Conservation (phyloP, 805 yeast genomes). For the Metschnikowia proteae region DNA sequence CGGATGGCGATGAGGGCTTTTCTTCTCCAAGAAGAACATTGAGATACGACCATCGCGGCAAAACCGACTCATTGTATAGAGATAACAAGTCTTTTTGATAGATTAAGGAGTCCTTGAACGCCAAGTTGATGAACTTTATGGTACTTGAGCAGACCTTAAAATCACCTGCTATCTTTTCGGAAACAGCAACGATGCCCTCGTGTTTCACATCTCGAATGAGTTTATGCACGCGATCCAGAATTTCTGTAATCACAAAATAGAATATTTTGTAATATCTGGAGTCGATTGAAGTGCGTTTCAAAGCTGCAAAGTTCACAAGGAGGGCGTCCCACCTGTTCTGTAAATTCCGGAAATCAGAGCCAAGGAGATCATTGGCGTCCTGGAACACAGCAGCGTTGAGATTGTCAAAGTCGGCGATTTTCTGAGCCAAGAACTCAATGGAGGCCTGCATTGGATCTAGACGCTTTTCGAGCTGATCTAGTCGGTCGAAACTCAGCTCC, state of each 20-base stretch:
- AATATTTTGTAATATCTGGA: constrained; percentile 8
- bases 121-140: constrained; percentile 30
- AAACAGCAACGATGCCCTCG: constrained; percentile 15
- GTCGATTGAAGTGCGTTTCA: constrained; percentile 10
- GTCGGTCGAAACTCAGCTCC: not conserved
- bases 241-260: constrained; percentile 9
- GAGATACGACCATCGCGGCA: constrained; percentile 12
- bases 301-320: constrained; percentile 2
- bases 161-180: constrained; percentile 28
- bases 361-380: not conserved
- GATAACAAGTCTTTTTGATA: constrained; percentile 21
- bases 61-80: constrained; percentile 10
- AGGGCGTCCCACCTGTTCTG: constrained; percentile 9
- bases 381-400: not conserved
- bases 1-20: not conserved
- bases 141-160: constrained; percentile 40
- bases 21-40: constrained; percentile 6
- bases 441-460: constrained; percentile 11
- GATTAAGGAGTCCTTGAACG: constrained; percentile 36
- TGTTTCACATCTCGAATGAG: constrained; percentile 7
- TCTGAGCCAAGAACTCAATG: constrained; percentile 9
- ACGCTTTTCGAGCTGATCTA: not conserved
- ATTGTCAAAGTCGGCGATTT: constrained; percentile 7
- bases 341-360: constrained; percentile 1
- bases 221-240: constrained; percentile 5